Percentiles rank a stretch among this genome's conserved stretches.
Evolutionary conservation across 495 filamentous ascomycete species (phyloP).

Genomic region (Durotheca rogersii): DNA sequence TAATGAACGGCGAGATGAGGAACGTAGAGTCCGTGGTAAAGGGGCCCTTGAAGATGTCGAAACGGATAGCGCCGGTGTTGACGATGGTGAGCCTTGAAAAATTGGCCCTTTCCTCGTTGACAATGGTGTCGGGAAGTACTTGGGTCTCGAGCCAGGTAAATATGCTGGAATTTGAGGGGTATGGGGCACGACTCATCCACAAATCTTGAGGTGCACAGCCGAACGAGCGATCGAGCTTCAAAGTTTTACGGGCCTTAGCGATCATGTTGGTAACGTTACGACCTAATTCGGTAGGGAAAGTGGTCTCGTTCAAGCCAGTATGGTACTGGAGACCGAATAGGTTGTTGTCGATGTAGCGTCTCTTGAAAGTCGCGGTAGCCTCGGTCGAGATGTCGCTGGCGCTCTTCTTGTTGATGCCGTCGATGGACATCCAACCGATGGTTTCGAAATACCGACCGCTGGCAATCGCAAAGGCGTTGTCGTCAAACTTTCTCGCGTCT

Average conservation of each 20-base stretch:
- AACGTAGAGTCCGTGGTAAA: constrained; percentile 86
- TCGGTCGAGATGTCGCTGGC: constrained; percentile 21
- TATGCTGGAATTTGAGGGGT: constrained; percentile 68
- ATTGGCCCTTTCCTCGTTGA: constrained; percentile 37
- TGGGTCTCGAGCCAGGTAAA: constrained; percentile 76
- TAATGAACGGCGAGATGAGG: constrained; percentile 86
- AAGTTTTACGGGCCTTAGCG: constrained; percentile 60
- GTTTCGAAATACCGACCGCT: constrained; percentile 98
- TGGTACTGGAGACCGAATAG: constrained; percentile 82
- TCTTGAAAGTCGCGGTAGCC: constrained; percentile 59
- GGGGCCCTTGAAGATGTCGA: constrained; percentile 88
- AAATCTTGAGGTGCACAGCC: constrained; percentile 82
- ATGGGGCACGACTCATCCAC: constrained; percentile 76
- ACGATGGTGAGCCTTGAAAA: constrained; percentile 67
- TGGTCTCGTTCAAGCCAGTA: constrained; percentile 63
- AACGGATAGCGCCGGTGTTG: constrained; percentile 89
- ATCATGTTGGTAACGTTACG: constrained; percentile 73
- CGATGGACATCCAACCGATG: constrained; percentile 90
- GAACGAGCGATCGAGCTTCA: constrained; percentile 70
- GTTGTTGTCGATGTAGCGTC: constrained; percentile 95
- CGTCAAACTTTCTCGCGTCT: constrained; percentile 79
- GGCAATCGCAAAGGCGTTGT: constrained; percentile 76
- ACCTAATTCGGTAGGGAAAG: constrained; percentile 79
- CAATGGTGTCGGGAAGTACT: constrained; percentile 65
- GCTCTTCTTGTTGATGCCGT: constrained; percentile 57